These are phyloP conservation scores for Russula foetens DNA, from an alignment of 768 basidiomycete species.

Conservation along the genomic window DNA sequence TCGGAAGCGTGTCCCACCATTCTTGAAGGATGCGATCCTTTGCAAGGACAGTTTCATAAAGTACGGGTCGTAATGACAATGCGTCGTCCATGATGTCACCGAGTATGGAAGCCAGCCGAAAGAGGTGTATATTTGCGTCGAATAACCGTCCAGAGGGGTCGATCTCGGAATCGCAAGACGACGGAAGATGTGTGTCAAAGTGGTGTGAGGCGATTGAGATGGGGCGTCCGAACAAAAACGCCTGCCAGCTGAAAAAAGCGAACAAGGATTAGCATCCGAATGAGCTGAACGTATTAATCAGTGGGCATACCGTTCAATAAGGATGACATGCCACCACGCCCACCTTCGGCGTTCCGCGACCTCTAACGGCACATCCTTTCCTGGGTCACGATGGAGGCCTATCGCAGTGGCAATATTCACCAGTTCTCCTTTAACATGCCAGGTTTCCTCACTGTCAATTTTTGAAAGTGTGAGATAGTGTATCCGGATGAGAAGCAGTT, in stretches of 20 bases:
- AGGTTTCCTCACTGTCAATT: conserved; percentile 65
- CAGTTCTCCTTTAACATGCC: conserved; percentile 60
- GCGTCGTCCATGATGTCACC: conserved; percentile 78
- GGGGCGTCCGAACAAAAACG: conserved; percentile 74
- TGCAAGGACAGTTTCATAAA: conserved; percentile 58
- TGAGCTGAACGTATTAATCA: conserved; percentile 2
- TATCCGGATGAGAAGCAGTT: conserved; percentile 54
- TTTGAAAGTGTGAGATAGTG: conserved; percentile 62
- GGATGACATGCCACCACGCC: conserved; percentile 80
- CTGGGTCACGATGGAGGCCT: conserved; percentile 74
- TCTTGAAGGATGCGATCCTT: conserved; percentile 58
- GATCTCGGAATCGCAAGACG: conserved; percentile 48
- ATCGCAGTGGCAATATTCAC: conserved; percentile 63
- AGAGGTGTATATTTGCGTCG: conserved; percentile 60
- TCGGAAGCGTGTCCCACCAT: conserved; percentile 66
- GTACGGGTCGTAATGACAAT: conserved; percentile 55
- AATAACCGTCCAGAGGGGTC: conserved; percentile 50
- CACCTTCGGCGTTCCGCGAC: conserved; percentile 65
- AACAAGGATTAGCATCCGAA: background rate
- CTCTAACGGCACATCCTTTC: conserved; percentile 60
- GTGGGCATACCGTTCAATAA: conserved; percentile 55
- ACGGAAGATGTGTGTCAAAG: conserved; percentile 68
- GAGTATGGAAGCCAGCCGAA: conserved; percentile 59
- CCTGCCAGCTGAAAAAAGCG: conserved; percentile 53
- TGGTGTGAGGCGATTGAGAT: conserved; percentile 63